These are phyloP conservation scores for Chrysoporthe puriensis DNA, from an alignment of 2,329 filamentous ascomycete species.

Conservation along the genomic window DNA sequence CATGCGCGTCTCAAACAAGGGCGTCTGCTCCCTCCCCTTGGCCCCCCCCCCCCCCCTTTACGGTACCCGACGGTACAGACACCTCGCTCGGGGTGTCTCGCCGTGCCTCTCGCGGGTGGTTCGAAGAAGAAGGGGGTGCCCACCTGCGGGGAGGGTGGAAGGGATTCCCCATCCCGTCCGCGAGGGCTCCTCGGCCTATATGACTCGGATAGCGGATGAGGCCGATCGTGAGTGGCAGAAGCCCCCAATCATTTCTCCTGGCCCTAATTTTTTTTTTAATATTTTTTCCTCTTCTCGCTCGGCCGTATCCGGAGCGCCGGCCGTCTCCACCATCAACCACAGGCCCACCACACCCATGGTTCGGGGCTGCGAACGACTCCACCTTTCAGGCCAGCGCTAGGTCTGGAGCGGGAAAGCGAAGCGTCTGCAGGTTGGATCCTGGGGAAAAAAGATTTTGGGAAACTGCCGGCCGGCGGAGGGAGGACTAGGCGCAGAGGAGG, in stretches of 20 bases:
- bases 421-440: conserved; percentile 8
- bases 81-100: neutral
- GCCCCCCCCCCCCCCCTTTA: neutral
- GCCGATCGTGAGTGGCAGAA: too few species aligned
- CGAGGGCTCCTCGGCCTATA: too few species aligned
- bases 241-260: neutral
- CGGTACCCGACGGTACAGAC: neutral
- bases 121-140: too few species aligned
- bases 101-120: neutral
- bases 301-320: conserved; percentile 23
- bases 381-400: conserved; percentile 8
- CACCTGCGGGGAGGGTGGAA: too few species aligned
- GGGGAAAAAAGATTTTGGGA: conserved; percentile 11
- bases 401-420: conserved; percentile 6
- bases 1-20: conserved; percentile 21
- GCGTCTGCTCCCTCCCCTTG: neutral
- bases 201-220: too few species aligned
- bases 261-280: neutral
- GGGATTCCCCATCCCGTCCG: too few species aligned
- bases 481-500: conserved; percentile 1
- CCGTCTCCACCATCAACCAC: conserved; percentile 16
- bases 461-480: conserved; percentile 18
- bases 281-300: neutral
- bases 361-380: conserved; percentile 17
- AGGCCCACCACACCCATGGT: conserved; percentile 16